These are phyloP conservation scores for Orychophragmus violaceus DNA, from an alignment of 345 rosid species.

Conservation along the genomic window DNA sequence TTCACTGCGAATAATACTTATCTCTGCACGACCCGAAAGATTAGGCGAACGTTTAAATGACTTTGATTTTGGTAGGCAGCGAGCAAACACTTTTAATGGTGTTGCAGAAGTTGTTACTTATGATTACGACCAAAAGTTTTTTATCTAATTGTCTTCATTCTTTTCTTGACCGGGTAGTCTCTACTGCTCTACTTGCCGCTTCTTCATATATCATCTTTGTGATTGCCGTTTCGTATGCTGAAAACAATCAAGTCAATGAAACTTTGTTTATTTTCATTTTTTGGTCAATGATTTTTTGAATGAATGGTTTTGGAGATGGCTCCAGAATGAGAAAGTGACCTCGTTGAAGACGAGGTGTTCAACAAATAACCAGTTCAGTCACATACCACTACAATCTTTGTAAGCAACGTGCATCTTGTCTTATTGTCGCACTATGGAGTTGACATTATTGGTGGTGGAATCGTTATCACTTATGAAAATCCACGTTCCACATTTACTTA, in stretches of 20 bases:
- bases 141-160: background rate
- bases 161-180: background rate
- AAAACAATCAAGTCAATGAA: background rate
- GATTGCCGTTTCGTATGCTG: background rate
- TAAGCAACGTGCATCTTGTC: slow-evolving; percentile 16
- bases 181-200: background rate
- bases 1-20: too few species aligned
- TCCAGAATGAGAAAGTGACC: background rate
- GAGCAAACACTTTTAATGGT: too few species aligned
- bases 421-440: slow-evolving; percentile 15
- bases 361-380: background rate
- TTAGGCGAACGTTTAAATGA: too few species aligned
- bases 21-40: too few species aligned
- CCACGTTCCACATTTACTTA: background rate
- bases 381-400: slow-evolving; percentile 12
- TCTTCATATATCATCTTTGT: background rate
- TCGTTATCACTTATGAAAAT: background rate
- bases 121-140: background rate
- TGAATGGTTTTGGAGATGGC: background rate
- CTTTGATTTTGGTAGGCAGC: too few species aligned
- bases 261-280: background rate
- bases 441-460: slow-evolving; percentile 8
- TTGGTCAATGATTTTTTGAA: background rate
- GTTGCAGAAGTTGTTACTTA: too few species aligned
- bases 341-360: background rate